phyloP scores from a whole-genome alignment of 108 stramenopile genomes.

The Cyclotella choctawhatcheeana region DNA sequence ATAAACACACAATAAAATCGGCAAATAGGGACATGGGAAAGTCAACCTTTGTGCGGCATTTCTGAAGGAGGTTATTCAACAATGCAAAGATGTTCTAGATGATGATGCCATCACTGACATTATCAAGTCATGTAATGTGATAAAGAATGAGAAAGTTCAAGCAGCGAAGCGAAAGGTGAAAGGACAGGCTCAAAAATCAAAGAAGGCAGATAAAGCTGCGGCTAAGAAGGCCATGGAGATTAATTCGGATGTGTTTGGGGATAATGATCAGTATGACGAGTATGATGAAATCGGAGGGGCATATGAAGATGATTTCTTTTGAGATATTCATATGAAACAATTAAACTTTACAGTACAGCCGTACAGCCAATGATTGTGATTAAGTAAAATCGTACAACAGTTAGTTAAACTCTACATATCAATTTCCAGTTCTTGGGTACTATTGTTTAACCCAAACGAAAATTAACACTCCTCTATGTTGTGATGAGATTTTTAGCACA shows the following conservation, averaged over 20 bases:
- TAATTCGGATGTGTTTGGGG: conserved; percentile 84
- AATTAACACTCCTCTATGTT: too few relatives aligned
- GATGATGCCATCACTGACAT: conserved; percentile 88
- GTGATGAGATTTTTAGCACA: neutral
- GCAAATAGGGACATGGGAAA: conserved; percentile 75
- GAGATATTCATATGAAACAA: too few relatives aligned
- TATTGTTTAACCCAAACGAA: too few relatives aligned
- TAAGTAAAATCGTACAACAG: too few relatives aligned
- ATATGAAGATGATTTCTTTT: conserved; percentile 92
- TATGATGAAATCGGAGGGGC: conserved; percentile 86
- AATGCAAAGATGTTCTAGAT: conserved; percentile 86
- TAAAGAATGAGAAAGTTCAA: conserved; percentile 93
- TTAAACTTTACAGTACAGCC: too few relatives aligned
- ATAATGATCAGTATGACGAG: conserved; percentile 81
- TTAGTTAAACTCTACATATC: too few relatives aligned
- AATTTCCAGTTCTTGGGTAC: too few relatives aligned
- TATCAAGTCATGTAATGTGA: conserved; percentile 88
- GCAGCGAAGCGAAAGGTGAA: conserved; percentile 85
- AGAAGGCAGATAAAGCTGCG: conserved; percentile 84
- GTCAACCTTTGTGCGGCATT: conserved; percentile 77
- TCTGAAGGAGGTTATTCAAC: conserved; percentile 78
- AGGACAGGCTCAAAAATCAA: conserved; percentile 89
- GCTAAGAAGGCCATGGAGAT: conserved; percentile 81
- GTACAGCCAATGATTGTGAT: too few relatives aligned
- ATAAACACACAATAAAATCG: neutral